Evolutionary conservation across 108 stramenopile genomes (phyloP).

Genomic region (Cylindrotheca fusiformis): DNA sequence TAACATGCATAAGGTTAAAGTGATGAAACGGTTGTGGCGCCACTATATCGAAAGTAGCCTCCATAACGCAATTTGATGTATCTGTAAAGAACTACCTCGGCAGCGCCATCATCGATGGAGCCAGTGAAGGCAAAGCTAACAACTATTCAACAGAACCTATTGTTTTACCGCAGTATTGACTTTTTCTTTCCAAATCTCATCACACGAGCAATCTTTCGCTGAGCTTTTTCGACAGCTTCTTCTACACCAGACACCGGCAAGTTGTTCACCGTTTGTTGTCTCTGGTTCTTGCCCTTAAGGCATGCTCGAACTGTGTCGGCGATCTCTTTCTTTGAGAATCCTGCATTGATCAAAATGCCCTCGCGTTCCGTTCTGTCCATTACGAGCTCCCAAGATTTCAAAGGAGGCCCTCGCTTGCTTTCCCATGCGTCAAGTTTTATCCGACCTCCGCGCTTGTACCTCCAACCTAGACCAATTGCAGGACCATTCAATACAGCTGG

Average conservation of each 20-base stretch:
- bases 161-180: neutral
- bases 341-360: slow-evolving; percentile 18
- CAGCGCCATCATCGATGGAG: no score
- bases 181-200: slow-evolving; percentile 27
- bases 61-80: no score
- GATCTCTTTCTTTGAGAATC: slow-evolving; percentile 19
- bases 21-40: no score
- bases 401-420: slow-evolving; percentile 8
- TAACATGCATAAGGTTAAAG: no score
- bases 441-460: slow-evolving; percentile 13
- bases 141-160: no score
- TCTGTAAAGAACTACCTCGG: no score
- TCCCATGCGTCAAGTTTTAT: slow-evolving; percentile 19
- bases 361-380: slow-evolving; percentile 24
- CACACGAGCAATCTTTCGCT: slow-evolving; percentile 66
- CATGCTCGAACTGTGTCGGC: slow-evolving; percentile 11
- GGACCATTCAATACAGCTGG: slow-evolving; percentile 30
- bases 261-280: slow-evolving; percentile 22
- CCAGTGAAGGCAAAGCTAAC: no score
- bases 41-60: no score
- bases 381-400: slow-evolving; percentile 12
- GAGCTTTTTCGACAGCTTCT: slow-evolving; percentile 36
- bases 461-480: slow-evolving; percentile 26
- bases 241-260: slow-evolving; percentile 5
- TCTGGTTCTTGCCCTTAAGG: slow-evolving; percentile 22